phyloP scores from a whole-genome alignment of 139 green algal genomes.

The Pseudopediastrum boryanum region DNA sequence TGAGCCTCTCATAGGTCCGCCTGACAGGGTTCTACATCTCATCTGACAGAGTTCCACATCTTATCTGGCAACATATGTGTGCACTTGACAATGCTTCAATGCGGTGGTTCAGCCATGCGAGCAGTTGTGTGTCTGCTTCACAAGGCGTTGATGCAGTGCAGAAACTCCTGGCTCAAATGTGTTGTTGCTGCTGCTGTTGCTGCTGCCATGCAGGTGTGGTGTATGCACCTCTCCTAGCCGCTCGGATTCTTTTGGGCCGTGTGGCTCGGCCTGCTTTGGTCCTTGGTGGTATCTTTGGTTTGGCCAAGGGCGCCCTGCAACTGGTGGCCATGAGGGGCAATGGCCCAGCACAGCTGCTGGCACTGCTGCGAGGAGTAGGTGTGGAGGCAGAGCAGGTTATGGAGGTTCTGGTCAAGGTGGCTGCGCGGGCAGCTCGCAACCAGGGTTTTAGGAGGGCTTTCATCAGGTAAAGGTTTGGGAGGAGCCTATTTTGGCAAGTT shows the following conservation, averaged over 20 bases:
- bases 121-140: too few relatives aligned
- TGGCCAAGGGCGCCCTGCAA: slow-evolving; percentile 5
- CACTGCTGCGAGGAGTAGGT: background rate
- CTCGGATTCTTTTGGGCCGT: slow-evolving; percentile 25
- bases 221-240: slow-evolving; percentile 32
- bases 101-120: too few relatives aligned
- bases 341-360: slow-evolving; percentile 20
- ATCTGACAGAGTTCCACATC: too few relatives aligned
- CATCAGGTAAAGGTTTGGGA: slow-evolving; percentile 3
- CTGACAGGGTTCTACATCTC: too few relatives aligned
- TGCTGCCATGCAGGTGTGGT: slow-evolving; percentile 2
- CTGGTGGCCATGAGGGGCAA: slow-evolving; percentile 18
- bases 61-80: too few relatives aligned
- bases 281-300: background rate
- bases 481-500: slow-evolving; percentile 6
- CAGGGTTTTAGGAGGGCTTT: background rate
- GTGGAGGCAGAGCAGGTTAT: background rate
- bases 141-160: too few relatives aligned
- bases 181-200: background rate
- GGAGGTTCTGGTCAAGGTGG: background rate
- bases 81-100: too few relatives aligned
- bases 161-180: too few relatives aligned
- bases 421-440: background rate
- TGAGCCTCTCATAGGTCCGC: too few relatives aligned
- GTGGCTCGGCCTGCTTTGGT: slow-evolving; percentile 26